Evolutionary conservation across 352 stramenopile species (phyloP).

Genomic region (Globisporangium cystogenes): DNA sequence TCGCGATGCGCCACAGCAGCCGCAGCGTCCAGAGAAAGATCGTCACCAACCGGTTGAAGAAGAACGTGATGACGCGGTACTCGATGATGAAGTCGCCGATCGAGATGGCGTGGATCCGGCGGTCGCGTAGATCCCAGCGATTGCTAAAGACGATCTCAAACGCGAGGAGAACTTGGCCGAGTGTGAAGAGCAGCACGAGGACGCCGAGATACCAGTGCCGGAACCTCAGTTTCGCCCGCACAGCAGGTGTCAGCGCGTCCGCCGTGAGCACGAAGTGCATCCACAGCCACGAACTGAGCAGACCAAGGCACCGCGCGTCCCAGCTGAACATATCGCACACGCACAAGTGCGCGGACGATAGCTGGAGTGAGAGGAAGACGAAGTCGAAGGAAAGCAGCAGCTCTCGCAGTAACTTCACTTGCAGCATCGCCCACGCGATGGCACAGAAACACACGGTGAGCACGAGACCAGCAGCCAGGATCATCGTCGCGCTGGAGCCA

Average conservation of each 20-base stretch:
- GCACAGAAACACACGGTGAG: neutral
- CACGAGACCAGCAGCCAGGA: neutral
- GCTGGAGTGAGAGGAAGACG: conserved; percentile 14
- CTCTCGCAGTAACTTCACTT: conserved; percentile 5
- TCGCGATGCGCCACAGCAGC: conserved; percentile 1
- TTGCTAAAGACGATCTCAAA: conserved; percentile 9
- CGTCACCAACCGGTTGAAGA: conserved; percentile 8
- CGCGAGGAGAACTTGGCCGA: conserved; percentile 3
- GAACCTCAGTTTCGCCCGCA: conserved; percentile 10
- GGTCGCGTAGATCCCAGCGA: conserved; percentile 9
- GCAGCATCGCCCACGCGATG: neutral
- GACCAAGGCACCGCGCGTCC: conserved; percentile 5
- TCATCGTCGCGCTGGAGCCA: neutral
- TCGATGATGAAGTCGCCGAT: neutral
- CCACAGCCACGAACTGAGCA: conserved; percentile 16
- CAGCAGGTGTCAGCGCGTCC: conserved; percentile 15
- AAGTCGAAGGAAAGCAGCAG: conserved; percentile 19
- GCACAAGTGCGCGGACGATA: conserved; percentile 12
- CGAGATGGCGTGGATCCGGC: conserved; percentile 4
- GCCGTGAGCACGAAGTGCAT: conserved; percentile 14
- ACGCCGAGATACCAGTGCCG: neutral
- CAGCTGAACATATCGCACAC: conserved; percentile 13
- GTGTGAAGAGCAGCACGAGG: conserved; percentile 7
- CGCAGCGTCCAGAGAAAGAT: conserved; percentile 5
- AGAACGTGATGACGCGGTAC: conserved; percentile 6